These are phyloP conservation scores for Paramecium sexaurelia DNA, from an alignment of 73 alveolate species.

Conservation along the genomic window DNA sequence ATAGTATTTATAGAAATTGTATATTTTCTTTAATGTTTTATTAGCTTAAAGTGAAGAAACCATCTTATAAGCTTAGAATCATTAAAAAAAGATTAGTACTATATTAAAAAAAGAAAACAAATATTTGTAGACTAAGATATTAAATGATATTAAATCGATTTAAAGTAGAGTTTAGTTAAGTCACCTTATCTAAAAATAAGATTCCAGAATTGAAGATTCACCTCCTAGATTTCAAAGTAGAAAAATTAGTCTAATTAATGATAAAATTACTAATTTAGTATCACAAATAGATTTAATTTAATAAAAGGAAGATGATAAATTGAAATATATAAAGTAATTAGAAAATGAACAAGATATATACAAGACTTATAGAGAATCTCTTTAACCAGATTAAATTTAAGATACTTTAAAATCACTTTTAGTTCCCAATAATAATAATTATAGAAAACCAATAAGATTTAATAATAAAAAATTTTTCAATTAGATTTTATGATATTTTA, in stretches of 20 bases:
- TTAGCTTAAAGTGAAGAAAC: slow-evolving; percentile 20
- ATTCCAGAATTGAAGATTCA: neutral
- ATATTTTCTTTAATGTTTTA: neutral
- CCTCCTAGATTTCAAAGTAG: slow-evolving; percentile 4
- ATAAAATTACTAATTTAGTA: neutral
- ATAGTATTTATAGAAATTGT: slow-evolving; percentile 1
- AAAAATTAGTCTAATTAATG: neutral
- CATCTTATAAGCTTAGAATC: neutral
- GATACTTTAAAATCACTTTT: neutral
- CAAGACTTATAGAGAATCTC: neutral
- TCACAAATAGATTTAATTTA: neutral
- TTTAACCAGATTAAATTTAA: slow-evolving; percentile 12
- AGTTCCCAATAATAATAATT: neutral
- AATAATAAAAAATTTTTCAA: neutral
- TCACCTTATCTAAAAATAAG: neutral
- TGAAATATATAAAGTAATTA: neutral
- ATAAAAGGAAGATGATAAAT: neutral
- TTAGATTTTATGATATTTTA: neutral
- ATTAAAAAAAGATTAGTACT: neutral
- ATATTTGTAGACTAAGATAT: neutral
- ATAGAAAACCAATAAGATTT: neutral
- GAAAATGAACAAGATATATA: slow-evolving; percentile 4
- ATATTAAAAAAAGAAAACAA: neutral
- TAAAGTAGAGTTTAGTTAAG: neutral
- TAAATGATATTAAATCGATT: neutral